Evolutionary conservation across 2,329 filamentous ascomycete species (phyloP), one percentile per base, ranked within the genome.

Genomic region (Cryphonectria naterciae): DNA sequence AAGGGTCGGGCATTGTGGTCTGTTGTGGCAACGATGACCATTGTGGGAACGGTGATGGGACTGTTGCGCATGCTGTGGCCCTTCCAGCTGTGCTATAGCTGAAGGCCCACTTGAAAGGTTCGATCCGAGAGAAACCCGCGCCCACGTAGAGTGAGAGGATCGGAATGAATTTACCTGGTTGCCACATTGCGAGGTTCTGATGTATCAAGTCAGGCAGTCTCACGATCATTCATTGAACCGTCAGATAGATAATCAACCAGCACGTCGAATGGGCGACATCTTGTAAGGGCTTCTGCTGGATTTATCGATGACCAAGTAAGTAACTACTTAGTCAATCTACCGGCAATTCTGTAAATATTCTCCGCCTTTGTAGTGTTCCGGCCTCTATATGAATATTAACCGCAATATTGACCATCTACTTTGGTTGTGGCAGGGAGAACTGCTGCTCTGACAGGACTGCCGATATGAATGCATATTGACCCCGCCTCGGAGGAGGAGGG

Each of bases 1-100:
- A 84, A 0, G 83, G 83, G 73, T 85, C 83, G 0, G 84, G 84
- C 65, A 85, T 71, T 8, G 80, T 80, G 13, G 79, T 78, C 70
- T 82, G 81, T 1, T 73, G 73, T 0, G 81, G 81, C 7, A 81
- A 76, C 25, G 80, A 75, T 32, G 79, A 75, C 75, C 76, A 82
- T 1, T 78, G 80, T 37, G 81, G 81, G 69, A 74, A 77, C 1
- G 77, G 77, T 35, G 75, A 76, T 3, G 78, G 78, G 41, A 78
- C 49, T 22, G 77, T 62, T 8, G 77, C 61, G 72, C 77, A 79
- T 37, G 41, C 10, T 46, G 61, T 46, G 22, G n/a, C 61, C 4
- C 10, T 22, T 19, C 13, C 39, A 41, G 61, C 35, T 32, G 7
- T 32, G 25, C 54, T 58, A 1, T 58, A 17, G 28, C 4, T 32